These are phyloP conservation scores for Desmodesmus armatus DNA, from an alignment of 139 green algal species.

Conservation along the genomic window DNA sequence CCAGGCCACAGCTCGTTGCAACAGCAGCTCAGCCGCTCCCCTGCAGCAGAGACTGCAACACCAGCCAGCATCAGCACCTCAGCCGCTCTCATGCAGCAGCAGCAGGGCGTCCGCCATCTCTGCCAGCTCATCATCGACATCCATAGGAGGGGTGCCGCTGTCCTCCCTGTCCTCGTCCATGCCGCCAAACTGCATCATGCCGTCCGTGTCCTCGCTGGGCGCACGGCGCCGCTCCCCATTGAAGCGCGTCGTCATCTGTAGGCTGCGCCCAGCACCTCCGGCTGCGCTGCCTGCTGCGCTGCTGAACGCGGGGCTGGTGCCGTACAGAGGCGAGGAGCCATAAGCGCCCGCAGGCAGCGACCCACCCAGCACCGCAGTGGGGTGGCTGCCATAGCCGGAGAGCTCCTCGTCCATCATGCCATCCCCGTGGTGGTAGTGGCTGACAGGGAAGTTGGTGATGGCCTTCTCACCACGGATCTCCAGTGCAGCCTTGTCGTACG, in stretches of 20 bases:
- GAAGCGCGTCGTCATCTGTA: conserved; percentile 30
- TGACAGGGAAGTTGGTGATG: conserved; percentile 42
- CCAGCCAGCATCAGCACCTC: background rate
- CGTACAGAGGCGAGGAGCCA: conserved; percentile 12
- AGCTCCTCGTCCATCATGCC: too few relatives aligned
- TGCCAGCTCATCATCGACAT: conserved; percentile 70
- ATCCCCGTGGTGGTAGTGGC: conserved; percentile 12
- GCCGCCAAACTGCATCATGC: background rate
- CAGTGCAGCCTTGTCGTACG: conserved; percentile 87
- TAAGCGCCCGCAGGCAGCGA: conserved; percentile 7
- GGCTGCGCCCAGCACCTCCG: conserved; percentile 8
- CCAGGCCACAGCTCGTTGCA: too few relatives aligned
- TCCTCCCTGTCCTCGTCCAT: conserved; percentile 8
- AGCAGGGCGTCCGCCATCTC: conserved; percentile 73
- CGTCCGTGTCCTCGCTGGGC: conserved; percentile 38
- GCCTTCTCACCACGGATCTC: conserved; percentile 77
- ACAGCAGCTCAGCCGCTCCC: too few relatives aligned
- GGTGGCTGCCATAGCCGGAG: background rate
- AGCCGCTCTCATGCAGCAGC: conserved; percentile 69
- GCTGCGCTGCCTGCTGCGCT: conserved; percentile 25
- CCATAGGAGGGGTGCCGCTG: conserved; percentile 35
- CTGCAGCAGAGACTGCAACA: background rate
- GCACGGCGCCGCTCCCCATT: background rate
- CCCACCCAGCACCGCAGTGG: background rate
- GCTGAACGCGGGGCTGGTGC: conserved; percentile 39